Percentiles rank a stretch among this genome's conserved stretches.
These are phyloP conservation scores for Botryotinia globosa DNA, from an alignment of 2,329 filamentous ascomycete genomes.

Conservation along the genomic window DNA sequence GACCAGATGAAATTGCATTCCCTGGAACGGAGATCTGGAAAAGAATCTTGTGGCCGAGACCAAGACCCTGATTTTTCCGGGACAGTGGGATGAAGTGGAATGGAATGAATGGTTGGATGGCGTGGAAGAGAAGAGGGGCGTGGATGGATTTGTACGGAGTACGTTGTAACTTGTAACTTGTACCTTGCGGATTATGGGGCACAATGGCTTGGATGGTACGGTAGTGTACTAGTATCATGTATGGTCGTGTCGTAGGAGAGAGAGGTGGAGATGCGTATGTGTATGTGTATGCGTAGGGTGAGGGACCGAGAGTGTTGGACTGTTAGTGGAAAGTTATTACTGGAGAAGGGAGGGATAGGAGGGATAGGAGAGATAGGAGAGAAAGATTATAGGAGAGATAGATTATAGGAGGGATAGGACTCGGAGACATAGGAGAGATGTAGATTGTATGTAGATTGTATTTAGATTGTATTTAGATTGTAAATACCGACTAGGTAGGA, in stretches of 20 bases:
- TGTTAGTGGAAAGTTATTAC: not conserved
- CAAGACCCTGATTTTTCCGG: not conserved
- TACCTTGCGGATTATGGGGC: not conserved
- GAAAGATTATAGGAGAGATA: not conserved
- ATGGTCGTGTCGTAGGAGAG: not conserved
- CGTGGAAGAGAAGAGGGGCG: not conserved
- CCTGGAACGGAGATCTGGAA: slow-evolving; percentile 1
- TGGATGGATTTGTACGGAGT: not conserved
- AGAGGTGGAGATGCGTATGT: not conserved
- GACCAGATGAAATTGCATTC: not conserved
- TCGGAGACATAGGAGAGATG: not conserved
- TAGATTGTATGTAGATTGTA: not conserved
- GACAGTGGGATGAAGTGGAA: not conserved
- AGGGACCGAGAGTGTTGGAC: not conserved
- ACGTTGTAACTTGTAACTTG: too few species aligned
- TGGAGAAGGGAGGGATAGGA: too few species aligned
- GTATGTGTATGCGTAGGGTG: not conserved
- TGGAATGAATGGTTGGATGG: not conserved
- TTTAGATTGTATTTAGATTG: not conserved
- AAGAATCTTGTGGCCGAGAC: not conserved
- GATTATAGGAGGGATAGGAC: not conserved
- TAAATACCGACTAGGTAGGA: too few species aligned
- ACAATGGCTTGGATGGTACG: not conserved
- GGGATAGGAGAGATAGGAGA: not conserved
- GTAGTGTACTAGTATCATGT: too few species aligned